phyloP scores from a whole-genome alignment of 2,329 filamentous ascomycete species.

The Xylariaceae sp. region DNA sequence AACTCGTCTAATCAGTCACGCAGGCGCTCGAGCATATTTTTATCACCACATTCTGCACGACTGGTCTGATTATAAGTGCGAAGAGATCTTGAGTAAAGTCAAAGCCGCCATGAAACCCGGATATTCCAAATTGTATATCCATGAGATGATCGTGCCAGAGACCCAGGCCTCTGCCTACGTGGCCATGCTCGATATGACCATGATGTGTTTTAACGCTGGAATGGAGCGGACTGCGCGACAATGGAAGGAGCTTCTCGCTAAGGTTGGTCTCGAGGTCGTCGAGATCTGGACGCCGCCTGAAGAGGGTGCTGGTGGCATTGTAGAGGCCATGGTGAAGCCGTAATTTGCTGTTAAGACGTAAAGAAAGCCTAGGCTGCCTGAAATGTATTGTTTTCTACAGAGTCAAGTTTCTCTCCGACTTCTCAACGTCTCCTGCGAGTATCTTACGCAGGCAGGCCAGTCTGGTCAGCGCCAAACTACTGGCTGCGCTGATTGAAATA shows the following conservation, averaged over 20 bases:
- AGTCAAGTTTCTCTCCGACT: too few species aligned
- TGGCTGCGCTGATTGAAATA: too few species aligned
- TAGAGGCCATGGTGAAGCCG: slow-evolving; percentile 32
- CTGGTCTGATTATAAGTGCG: slow-evolving; percentile 43
- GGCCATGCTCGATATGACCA: slow-evolving; percentile 37
- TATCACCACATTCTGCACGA: slow-evolving; percentile 46
- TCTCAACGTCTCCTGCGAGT: too few species aligned
- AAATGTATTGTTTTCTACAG: too few species aligned
- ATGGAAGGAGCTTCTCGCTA: slow-evolving; percentile 32
- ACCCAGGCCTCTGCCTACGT: slow-evolving; percentile 27
- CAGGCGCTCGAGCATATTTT: slow-evolving; percentile 41
- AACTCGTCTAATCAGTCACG: not conserved
- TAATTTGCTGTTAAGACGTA: too few species aligned
- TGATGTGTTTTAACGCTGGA: slow-evolving; percentile 40
- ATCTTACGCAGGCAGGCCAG: too few species aligned
- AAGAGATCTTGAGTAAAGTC: slow-evolving; percentile 40
- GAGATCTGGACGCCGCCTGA: slow-evolving; percentile 33
- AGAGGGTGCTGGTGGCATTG: slow-evolving; percentile 34
- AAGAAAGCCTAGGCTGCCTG: too few species aligned
- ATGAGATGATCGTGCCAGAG: slow-evolving; percentile 43
- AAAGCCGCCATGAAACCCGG: slow-evolving; percentile 40
- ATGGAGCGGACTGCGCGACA: slow-evolving; percentile 38
- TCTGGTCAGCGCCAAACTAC: too few species aligned
- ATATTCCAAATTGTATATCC: slow-evolving; percentile 42
- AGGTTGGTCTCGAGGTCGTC: slow-evolving; percentile 32